Percentiles rank a stretch among this genome's conserved stretches.
Evolutionary conservation across 257 asterid genomes (phyloP).

Genomic region (Primulina tabacum): DNA sequence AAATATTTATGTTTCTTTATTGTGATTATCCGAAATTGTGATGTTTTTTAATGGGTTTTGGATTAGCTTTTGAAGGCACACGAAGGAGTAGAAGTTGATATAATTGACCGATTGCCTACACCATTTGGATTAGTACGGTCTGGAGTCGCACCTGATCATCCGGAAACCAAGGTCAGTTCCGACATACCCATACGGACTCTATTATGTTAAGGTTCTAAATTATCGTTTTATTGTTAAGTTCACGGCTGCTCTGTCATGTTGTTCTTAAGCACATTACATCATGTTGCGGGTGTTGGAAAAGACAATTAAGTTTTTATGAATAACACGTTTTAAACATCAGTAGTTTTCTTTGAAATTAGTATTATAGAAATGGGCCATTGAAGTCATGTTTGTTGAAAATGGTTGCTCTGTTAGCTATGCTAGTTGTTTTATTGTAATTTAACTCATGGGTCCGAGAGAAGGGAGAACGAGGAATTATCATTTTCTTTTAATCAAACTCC

Average conservation of each 20-base stretch:
- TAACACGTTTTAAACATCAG: background rate
- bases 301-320: background rate
- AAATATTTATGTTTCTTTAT: background rate
- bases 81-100: slow-evolving; percentile 69
- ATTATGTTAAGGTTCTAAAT: no score
- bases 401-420: slow-evolving; percentile 5
- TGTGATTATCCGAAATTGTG: background rate
- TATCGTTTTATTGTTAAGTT: no score
- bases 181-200: no score
- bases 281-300: background rate
- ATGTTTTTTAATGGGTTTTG: slow-evolving; percentile 13
- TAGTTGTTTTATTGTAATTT: background rate
- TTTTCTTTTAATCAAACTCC: background rate
- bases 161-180: slow-evolving; percentile 75
- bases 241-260: no score
- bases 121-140: slow-evolving; percentile 95
- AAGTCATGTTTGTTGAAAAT: background rate
- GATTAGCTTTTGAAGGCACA: slow-evolving; percentile 70
- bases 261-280: no score
- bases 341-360: background rate
- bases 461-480: background rate
- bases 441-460: background rate
- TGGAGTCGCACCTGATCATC: slow-evolving; percentile 98
- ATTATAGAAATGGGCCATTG: background rate
- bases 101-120: slow-evolving; percentile 85